Evolutionary conservation across 257 asterid species (phyloP), one percentile per base, ranked within the genome.

Genomic region (Salvia miltiorrhiza): DNA sequence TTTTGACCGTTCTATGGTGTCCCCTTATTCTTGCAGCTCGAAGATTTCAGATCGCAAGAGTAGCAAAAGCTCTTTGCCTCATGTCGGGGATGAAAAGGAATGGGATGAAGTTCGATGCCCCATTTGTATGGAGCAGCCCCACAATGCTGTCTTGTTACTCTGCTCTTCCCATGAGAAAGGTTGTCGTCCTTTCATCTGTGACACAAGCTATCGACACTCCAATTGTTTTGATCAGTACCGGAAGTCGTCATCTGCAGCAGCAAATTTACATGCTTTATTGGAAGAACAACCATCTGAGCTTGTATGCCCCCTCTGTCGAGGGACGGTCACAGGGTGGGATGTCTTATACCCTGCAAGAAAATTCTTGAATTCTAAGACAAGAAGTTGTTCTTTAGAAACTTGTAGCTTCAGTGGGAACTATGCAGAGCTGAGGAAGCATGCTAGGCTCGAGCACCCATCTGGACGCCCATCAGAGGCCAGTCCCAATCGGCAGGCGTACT

Each of bases 101-200:
- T 87, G 93, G 91, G 87, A 91, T 71, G 96, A 91, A 70, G 79
- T 80, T 26, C 78, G 84, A 20, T 92, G 97, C 82, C 85, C 95
- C 57, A 82, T 87, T 54, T 91, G 91, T 70, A 78, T 89, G 81
- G 96, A 89, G 64, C 82, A 84, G 53, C 96, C 93, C 1, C 93
- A 88, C 81, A 88, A 86, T 53, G 86, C 89, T 49, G 84, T 86
- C 52, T 71, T 86, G 59, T 70, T 88, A 65, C 44, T 64, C 4
- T 92, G 97, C 73, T 80, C 95, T 23, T 92, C 95, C 65, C 67
- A 55, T 23, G 84, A 74, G 60, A 88, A 81, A 40, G 95, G 95
- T 33, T 88, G 93, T 47, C 86, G 77, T 14, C 97, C 97, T 55
- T 92, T 80, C 78, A 80, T 85, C 79, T 92, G 97, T 47, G 92